A percentile compares a stretch with the other conserved stretches of the same genome.
Conservation (phyloP, 345 rosid genomes). For the Leavenworthia alabamica region DNA sequence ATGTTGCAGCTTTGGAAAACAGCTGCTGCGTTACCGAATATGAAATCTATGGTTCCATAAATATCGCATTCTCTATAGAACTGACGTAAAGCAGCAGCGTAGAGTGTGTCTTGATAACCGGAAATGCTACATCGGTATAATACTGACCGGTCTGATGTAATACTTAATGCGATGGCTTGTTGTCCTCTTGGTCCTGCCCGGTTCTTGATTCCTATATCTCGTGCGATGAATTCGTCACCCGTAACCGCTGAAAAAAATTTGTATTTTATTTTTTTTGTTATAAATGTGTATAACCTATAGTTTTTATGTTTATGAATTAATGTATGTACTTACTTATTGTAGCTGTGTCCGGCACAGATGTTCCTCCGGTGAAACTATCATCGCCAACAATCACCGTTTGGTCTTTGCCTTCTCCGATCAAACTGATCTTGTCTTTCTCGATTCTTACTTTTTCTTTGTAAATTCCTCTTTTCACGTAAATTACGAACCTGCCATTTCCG, state of each 20-base stretch:
- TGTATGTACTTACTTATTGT: constrained; percentile 53
- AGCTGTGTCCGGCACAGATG: constrained; percentile 55
- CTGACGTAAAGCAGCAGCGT: constrained; percentile 60
- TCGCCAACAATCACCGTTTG: constrained; percentile 47
- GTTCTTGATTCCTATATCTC: constrained; percentile 73
- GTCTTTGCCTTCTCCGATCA: constrained; percentile 85
- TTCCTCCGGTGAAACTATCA: constrained; percentile 49
- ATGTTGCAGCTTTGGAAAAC: constrained; percentile 67
- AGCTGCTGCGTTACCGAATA: constrained; percentile 79
- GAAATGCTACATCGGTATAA: constrained; percentile 64
- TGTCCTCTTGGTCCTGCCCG: constrained; percentile 61
- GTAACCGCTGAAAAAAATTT: constrained; percentile 42
- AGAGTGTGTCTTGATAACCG: constrained; percentile 79
- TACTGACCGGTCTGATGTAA: constrained; percentile 59
- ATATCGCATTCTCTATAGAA: constrained; percentile 81
- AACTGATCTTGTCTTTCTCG: constrained; percentile 49
- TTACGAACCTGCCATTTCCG: constrained; percentile 53
- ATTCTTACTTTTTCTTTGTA: constrained; percentile 62
- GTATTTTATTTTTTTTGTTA: constrained; percentile 1
- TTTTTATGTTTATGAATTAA: background rate
- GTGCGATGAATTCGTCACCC: constrained; percentile 71
- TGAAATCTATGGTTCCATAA: constrained; percentile 67
- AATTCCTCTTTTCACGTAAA: constrained; percentile 71
- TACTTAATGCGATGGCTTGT: constrained; percentile 63
- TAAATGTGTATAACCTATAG: background rate